Conservation (phyloP, 2,329 filamentous ascomycete species). For the Coniochaeta sp. region DNA sequence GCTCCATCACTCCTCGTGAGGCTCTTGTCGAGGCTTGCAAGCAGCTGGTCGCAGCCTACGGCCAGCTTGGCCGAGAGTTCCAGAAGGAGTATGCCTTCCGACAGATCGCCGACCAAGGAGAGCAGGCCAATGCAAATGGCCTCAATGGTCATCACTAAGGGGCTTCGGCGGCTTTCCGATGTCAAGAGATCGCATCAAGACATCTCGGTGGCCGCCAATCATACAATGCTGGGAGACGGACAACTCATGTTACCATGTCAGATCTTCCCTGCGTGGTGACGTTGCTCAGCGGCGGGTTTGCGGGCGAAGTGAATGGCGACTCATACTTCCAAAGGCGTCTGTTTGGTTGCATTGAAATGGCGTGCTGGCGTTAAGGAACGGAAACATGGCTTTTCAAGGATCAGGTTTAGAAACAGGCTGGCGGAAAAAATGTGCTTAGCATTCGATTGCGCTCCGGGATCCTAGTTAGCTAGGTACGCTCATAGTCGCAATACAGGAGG, state of each 20-base stretch:
- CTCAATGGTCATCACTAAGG: constrained; percentile 8
- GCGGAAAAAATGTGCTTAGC: background rate
- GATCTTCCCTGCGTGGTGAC: no score
- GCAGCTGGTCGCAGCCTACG: constrained; percentile 74
- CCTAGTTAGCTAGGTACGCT: background rate
- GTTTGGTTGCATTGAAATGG: background rate
- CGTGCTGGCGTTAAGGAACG: background rate
- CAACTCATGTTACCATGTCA: no score
- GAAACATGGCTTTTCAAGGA: background rate
- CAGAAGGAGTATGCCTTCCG: constrained; percentile 20
- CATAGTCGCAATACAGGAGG: background rate
- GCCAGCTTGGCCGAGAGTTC: constrained; percentile 46
- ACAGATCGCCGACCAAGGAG: constrained; percentile 38
- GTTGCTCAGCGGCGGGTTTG: no score
- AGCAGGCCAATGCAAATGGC: constrained; percentile 46
- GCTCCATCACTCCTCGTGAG: constrained; percentile 79
- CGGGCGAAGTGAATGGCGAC: background rate
- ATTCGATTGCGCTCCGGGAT: background rate
- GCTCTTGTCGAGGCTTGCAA: constrained; percentile 75
- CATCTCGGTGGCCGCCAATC: background rate
- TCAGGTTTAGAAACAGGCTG: background rate
- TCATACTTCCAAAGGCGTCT: background rate
- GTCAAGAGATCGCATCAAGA: background rate
- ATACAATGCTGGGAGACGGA: background rate
- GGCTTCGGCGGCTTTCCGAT: background rate